These are phyloP conservation scores for Cymodocea nodosa DNA, from an alignment of 116 monocot species.

Conservation along the genomic window DNA sequence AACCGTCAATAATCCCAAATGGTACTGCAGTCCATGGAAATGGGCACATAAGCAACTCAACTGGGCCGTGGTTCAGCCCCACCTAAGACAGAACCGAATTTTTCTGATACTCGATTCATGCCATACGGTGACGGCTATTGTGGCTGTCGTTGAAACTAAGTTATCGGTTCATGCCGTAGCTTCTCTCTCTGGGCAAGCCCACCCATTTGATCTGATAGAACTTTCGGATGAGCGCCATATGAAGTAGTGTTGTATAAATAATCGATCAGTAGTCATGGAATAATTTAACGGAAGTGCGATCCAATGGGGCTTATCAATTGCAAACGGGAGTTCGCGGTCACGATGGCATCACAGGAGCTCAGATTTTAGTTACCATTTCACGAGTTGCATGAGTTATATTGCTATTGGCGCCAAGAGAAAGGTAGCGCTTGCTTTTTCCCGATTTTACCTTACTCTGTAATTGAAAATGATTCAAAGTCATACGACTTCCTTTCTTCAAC, in stretches of 20 bases:
- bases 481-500: background rate
- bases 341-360: background rate
- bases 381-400: background rate
- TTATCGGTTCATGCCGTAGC: background rate
- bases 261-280: background rate
- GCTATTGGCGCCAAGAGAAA: background rate
- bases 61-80: slow-evolving; percentile 57
- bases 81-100: slow-evolving; percentile 18
- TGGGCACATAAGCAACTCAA: slow-evolving; percentile 36
- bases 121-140: background rate
- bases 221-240: background rate
- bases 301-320: background rate
- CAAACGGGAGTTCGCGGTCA: background rate
- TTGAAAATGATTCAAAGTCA: background rate
- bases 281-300: background rate
- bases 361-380: slow-evolving; percentile 1
- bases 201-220: slow-evolving; percentile 5
- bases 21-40: slow-evolving; percentile 40
- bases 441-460: background rate
- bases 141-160: background rate
- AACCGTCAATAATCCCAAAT: slow-evolving; percentile 35
- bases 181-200: background rate
- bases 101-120: background rate
- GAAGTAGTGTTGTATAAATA: background rate
- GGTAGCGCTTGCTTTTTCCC: slow-evolving; percentile 2